Conservation (phyloP, 441 rosid genomes). For the Erodium moschatum region DNA sequence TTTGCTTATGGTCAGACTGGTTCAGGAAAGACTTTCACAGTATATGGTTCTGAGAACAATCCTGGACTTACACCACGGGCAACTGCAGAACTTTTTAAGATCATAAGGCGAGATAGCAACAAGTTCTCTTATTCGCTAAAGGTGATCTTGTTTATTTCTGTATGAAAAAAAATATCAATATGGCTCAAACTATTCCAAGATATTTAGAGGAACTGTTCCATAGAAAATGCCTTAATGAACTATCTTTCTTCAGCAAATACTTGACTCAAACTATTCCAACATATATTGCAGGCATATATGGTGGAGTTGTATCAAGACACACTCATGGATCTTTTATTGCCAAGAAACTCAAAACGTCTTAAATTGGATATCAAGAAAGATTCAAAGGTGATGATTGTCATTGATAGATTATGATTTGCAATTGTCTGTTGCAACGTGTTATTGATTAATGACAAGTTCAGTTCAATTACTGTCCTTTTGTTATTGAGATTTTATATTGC, state of each 20-base stretch:
- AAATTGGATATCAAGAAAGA: slow-evolving; percentile 89
- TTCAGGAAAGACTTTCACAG: slow-evolving; percentile 78
- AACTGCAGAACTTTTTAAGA: slow-evolving; percentile 66
- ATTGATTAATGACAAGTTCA: background rate
- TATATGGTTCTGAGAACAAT: slow-evolving; percentile 64
- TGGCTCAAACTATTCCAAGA: background rate
- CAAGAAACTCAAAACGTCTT: slow-evolving; percentile 53
- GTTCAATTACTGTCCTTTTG: background rate
- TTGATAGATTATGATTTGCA: background rate
- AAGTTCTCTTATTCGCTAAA: slow-evolving; percentile 73
- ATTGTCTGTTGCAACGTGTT: no score
- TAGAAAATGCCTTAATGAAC: background rate
- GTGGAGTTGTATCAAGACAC: slow-evolving; percentile 95
- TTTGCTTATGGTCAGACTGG: slow-evolving; percentile 40
- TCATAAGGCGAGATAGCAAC: slow-evolving; percentile 61
- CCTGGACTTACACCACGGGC: slow-evolving; percentile 91
- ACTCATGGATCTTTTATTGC: slow-evolving; percentile 70
- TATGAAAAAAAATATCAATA: background rate
- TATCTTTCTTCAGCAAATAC: background rate
- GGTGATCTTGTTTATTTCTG: slow-evolving; percentile 29
- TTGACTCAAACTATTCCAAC: slow-evolving; percentile 11
- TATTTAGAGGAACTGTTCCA: background rate
- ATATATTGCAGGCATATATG: slow-evolving; percentile 66
- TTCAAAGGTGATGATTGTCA: slow-evolving; percentile 48
- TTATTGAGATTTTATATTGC: background rate